Evolutionary conservation across 2,329 filamentous ascomycete genomes (phyloP), one percentile per base, ranked within the genome.

Genomic region (Cordyceps cateniannulata): DNA sequence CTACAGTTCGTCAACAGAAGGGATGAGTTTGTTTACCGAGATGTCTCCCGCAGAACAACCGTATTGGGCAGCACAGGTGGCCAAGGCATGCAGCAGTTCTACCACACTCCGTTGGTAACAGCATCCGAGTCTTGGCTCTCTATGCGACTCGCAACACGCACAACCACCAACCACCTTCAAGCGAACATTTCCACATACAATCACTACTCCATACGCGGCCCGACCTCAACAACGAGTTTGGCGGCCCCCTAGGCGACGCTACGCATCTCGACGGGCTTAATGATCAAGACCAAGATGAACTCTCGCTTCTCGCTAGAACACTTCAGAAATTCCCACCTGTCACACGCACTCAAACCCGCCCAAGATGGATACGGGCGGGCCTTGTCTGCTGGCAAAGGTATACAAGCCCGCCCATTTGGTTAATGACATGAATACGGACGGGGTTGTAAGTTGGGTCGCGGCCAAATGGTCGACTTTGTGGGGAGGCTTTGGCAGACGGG

Each of bases 251-350:
- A 45, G 38, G 51, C 38, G 22, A 54, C 20, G 7, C 10, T 14
- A 9, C 18, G 14, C 27, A 20, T 20, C 29, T 35, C 24, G 16
- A 12, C 14, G 1, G 27, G 25, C 53, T 40, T 9, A 16, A 12
- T n/a, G n/a, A n/a, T n/a, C n/a, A 10, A 14, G 5, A 35, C 52
- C 1, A 45, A 12, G 53, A 35, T 18, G 24, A 12, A 25, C 24
- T n/a, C 3, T 45, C 42, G 54, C 55, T 50, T 50, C 47, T 50
- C 55, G 35, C 16, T 29, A 32, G 24, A 42, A 50, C 12, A 48
- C 8, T 20, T 45, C 18, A 32, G 32, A 29, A 52, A 59, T 25
- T 59, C 20, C 56, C 48, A 51, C 56, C 48, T 35, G 56, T 59
- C 48, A 59, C 48, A 45, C 35, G 56, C 56, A 18, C 38, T 45